Evolutionary conservation across 768 basidiomycete species (phyloP), one percentile per base, ranked within the genome.

Genomic region (Favolaschia claudopus): DNA sequence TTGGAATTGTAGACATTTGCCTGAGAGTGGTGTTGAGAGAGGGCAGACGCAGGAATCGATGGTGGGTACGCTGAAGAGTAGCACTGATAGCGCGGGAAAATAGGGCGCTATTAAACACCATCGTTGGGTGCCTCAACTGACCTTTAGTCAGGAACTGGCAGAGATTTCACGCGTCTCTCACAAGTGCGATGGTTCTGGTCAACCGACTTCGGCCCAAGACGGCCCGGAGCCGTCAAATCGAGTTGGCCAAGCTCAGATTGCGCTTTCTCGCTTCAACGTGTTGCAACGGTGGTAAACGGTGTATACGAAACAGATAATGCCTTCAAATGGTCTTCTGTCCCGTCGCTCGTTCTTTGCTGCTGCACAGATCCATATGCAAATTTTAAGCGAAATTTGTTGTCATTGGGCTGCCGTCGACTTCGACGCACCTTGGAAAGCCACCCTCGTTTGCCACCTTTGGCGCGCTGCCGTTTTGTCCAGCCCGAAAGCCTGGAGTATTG

Each of bases 241-340:
- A n/a, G n/a, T n/a, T n/a, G n/a, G n/a, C n/a, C n/a, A n/a, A n/a
- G n/a, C n/a, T n/a, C n/a, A n/a, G n/a, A 61, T 61, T 33, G 56
- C 60, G 7, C 43, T 61, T 53, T 61, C 55, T 36, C 54, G 56
- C 31, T 37, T 61, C 48, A 51, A 61, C 55, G 45, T 61, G 43
- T 38, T 12, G 60, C 54, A 40, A 34, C 33, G 13, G 55, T 43
- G 24, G 44, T 53, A 17, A 9, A 22, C 49, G 27, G 17, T 15
- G 13, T 14, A 54, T 39, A 10, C 10, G 32, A 25, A 15, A 22
- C n/a, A 25, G 32, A 47, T 15, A 34, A 14, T 10, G 42, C 12
- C 20, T 22, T 22, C 20, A 5, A 14, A 37, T 27, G 48, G 29
- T n/a, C 19, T 37, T 5, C 22, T 7, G 12, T 25, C 25, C 25